Evolutionary conservation across 2,329 filamentous ascomycete genomes (phyloP), one percentile per base, ranked within the genome.

Genomic region (Chrysosporium keratinophilum): DNA sequence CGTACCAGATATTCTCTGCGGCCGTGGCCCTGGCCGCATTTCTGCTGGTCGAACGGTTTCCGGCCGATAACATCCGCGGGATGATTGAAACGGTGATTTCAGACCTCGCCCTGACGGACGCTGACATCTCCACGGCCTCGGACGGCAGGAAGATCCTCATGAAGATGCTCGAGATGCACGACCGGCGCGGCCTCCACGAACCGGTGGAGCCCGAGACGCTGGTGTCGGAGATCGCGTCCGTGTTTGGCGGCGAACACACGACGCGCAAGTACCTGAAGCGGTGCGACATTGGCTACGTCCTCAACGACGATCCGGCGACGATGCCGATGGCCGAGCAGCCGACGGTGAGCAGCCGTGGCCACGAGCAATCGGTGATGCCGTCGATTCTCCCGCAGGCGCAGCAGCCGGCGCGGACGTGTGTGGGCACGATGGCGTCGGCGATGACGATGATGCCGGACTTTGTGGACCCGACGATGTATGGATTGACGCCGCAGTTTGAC

Each of bases 211-310:
- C 59, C 2, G 59, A 60, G 33, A 53, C 57, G 3, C 53, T 64
- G 10, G 58, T 63, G 1, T 57, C 59, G 5, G 60, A 61, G 41
- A 63, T 64, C 31, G 58, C 61, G 15, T 54, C 52, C 9, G 60
- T 64, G 10, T 61, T 63, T 54, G 62, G 62, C 20, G 62, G 62
- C 33, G 62, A 63, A 45, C 60, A 62, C 51, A 57, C 60, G 23
- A 61, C 61, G 14, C 55, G 62, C 28, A 62, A 58, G 17, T 64
- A 63, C 52, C 44, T 64, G 48, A 71, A 62, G 23, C 55, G 57
- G 15, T 59, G 57, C 23, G 57, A 59, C 31, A 59, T 59, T 19
- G 54, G 57, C 33, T 59, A 59, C 34, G 53, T 59, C 12, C 51
- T 59, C 1, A 59, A 59, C 35, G 50, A 52, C 14, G 56, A 56